phyloP scores from a whole-genome alignment of 495 filamentous ascomycete genomes.

The Aspergillus ellipticus region DNA sequence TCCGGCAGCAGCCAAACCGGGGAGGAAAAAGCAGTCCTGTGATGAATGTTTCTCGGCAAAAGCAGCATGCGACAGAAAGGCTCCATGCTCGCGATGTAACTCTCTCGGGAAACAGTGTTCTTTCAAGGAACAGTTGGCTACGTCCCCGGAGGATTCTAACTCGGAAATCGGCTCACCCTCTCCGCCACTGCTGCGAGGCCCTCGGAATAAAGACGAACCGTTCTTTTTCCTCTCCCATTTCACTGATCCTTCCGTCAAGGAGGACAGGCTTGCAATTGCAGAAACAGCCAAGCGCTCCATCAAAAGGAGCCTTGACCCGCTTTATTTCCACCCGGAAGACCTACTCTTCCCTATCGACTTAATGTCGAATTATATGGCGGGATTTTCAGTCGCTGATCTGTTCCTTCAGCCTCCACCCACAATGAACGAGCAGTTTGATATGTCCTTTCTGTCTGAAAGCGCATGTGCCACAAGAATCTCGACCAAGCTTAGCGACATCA shows the following conservation, averaged over 20 bases:
- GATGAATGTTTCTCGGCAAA: conserved; percentile 31
- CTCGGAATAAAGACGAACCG: conserved; percentile 18
- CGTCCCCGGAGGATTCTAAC: background rate
- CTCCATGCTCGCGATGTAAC: conserved; percentile 29
- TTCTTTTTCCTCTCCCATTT: conserved; percentile 36
- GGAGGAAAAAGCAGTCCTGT: conserved; percentile 35
- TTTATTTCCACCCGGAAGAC: conserved; percentile 32
- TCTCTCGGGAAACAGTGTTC: conserved; percentile 25
- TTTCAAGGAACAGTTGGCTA: conserved; percentile 9
- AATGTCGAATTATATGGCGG: conserved; percentile 12
- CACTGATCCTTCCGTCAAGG: conserved; percentile 29
- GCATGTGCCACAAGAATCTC: conserved; percentile 28
- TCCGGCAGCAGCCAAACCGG: conserved; percentile 28
- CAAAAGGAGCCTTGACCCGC: conserved; percentile 29
- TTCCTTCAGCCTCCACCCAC: conserved; percentile 13
- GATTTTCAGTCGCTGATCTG: conserved; percentile 13
- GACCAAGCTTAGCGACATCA: conserved; percentile 27
- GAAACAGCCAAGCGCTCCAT: conserved; percentile 33
- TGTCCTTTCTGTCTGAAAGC: conserved; percentile 17
- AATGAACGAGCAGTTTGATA: conserved; percentile 18
- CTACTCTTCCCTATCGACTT: conserved; percentile 25
- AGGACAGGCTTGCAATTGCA: conserved; percentile 34
- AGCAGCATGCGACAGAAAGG: conserved; percentile 27
- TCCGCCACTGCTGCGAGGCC: conserved; percentile 58
- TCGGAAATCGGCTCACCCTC: conserved; percentile 9